Percentiles rank a stretch among this genome's conserved stretches.
These are phyloP conservation scores for Poa annua DNA, from an alignment of 176 grass and related monocot genomes.

Conservation along the genomic window DNA sequence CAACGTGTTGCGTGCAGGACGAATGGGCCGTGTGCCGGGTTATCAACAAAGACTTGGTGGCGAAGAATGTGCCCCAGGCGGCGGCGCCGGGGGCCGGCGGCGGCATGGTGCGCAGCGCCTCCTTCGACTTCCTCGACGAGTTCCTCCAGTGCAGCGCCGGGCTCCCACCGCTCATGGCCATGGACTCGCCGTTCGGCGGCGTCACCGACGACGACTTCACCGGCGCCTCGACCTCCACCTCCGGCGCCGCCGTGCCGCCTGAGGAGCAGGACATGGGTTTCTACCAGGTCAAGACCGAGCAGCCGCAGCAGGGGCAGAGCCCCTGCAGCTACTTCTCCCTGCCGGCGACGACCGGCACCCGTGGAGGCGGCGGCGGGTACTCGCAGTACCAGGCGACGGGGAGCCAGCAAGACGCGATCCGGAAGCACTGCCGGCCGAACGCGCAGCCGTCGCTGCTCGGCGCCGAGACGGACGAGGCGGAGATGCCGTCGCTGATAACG, in stretches of 20 bases:
- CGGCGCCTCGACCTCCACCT: conserved; percentile 2
- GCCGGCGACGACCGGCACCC: background rate
- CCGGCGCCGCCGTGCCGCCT: background rate
- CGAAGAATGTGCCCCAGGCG: conserved; percentile 37
- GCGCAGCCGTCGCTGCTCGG: background rate
- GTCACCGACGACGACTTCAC: background rate
- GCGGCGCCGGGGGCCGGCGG: background rate
- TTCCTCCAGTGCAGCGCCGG: conserved; percentile 33
- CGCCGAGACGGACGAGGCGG: background rate
- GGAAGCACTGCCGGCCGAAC: conserved; percentile 43
- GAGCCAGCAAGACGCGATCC: conserved; percentile 43
- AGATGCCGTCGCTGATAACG: background rate
- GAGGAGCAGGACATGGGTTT: background rate
- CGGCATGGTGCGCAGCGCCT: conserved; percentile 27
- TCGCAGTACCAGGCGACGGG: background rate
- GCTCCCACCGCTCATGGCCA: conserved; percentile 61
- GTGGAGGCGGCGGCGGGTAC: background rate
- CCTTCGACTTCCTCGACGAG: conserved; percentile 36
- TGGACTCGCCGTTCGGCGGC: conserved; percentile 31
- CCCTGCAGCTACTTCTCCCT: conserved; percentile 24
- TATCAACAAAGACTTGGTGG: conserved; percentile 62
- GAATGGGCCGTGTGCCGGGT: conserved; percentile 83
- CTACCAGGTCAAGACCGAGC: conserved; percentile 35
- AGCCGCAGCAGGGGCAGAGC: background rate
- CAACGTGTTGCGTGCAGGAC: conserved; percentile 60